Percentiles rank a stretch among this genome's conserved stretches.
Conservation (phyloP, 2,329 filamentous ascomycete species). For the Hypoxylon sp. region DNA sequence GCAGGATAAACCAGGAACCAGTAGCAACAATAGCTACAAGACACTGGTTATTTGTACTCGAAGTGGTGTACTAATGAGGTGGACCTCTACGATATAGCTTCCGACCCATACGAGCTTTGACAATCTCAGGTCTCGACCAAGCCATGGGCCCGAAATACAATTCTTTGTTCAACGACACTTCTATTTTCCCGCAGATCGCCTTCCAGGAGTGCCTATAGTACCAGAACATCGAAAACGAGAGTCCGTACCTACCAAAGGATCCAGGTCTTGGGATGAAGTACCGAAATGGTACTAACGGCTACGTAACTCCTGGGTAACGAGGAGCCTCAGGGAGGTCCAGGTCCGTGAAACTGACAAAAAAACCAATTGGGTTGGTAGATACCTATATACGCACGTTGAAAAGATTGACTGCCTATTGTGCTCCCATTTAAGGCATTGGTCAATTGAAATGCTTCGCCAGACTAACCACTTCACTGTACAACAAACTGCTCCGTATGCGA, state of each 20-base stretch:
- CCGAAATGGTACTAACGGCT: background rate
- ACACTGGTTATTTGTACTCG: conserved; percentile 48
- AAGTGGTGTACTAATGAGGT: conserved; percentile 51
- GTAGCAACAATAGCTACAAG: conserved; percentile 49
- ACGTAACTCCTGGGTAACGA: background rate
- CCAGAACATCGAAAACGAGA: conserved; percentile 10
- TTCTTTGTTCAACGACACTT: conserved; percentile 7
- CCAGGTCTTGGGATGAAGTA: conserved; percentile 3
- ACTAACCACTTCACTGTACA: conserved; percentile 50
- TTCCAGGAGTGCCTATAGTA: conserved; percentile 27
- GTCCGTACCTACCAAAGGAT: background rate
- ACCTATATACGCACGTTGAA: background rate
- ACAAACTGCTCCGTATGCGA: conserved; percentile 62
- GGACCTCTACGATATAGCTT: conserved; percentile 52
- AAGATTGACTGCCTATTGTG: background rate
- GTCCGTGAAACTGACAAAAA: conserved; percentile 1
- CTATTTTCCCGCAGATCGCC: conserved; percentile 12
- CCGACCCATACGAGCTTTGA: conserved; percentile 25
- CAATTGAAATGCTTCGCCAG: too few species aligned
- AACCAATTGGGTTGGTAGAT: background rate
- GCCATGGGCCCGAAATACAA: conserved; percentile 25
- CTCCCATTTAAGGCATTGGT: too few species aligned
- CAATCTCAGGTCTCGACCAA: conserved; percentile 16
- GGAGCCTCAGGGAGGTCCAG: background rate
- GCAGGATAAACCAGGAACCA: background rate